Conservation (phyloP, 2,329 filamentous ascomycete genomes). For the Pleoardoris graminearum region DNA sequence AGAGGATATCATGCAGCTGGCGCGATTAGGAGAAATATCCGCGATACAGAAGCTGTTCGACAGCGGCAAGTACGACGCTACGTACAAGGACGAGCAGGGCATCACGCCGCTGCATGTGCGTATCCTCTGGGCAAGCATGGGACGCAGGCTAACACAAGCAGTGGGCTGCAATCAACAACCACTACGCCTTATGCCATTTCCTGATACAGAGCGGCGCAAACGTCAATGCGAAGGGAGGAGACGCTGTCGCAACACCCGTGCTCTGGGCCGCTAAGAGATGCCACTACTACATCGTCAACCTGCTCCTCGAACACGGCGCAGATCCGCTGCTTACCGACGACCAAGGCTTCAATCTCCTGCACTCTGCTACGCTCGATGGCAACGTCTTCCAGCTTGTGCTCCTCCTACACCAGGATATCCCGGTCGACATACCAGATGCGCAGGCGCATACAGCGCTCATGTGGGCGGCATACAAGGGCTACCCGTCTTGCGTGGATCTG, state of each 20-base stretch:
- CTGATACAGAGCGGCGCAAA: constrained; percentile 84
- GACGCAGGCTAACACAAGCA: constrained; percentile 46
- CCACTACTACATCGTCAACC: constrained; percentile 94
- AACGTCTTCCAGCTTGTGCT: constrained; percentile 89
- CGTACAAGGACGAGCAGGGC: constrained; percentile 84
- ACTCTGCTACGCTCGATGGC: constrained; percentile 95
- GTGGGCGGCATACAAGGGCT: constrained; percentile 99
- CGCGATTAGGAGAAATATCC: constrained; percentile 80
- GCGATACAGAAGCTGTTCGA: constrained; percentile 91
- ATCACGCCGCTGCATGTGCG: constrained; percentile 93
- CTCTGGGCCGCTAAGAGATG: constrained; percentile 98
- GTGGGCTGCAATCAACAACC: constrained; percentile 99
- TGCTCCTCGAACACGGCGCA: constrained; percentile 87
- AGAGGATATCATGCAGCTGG: constrained; percentile 94
- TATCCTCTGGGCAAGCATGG: background rate
- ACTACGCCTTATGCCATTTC: constrained; percentile 96
- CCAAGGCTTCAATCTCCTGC: constrained; percentile 96
- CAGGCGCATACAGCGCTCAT: constrained; percentile 94
- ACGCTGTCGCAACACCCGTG: constrained; percentile 88
- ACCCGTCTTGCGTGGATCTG: constrained; percentile 85
- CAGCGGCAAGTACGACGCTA: constrained; percentile 77
- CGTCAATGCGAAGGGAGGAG: constrained; percentile 93
- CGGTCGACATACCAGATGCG: constrained; percentile 85
- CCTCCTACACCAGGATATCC: constrained; percentile 91
- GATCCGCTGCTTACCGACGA: constrained; percentile 90